phyloP scores from a whole-genome alignment of 2,329 filamentous ascomycete genomes.

The Diaporthe citriasiana region DNA sequence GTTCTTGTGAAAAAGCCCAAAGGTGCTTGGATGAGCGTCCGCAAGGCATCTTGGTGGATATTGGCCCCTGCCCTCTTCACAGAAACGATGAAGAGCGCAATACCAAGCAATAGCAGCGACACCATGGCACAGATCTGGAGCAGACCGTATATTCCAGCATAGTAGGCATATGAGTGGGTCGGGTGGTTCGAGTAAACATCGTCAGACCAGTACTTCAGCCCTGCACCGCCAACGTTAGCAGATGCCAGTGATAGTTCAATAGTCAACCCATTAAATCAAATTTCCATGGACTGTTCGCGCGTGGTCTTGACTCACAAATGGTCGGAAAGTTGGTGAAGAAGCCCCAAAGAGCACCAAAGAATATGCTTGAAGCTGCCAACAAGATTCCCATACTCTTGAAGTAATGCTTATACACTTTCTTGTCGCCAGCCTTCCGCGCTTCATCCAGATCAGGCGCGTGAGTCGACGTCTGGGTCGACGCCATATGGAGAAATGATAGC shows the following conservation, averaged over 20 bases:
- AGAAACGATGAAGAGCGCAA: slow-evolving; percentile 45
- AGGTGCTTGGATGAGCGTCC: slow-evolving; percentile 55
- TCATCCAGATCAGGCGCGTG: background rate
- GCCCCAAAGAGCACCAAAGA: slow-evolving; percentile 47
- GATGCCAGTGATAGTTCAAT: background rate
- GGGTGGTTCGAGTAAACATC: slow-evolving; percentile 35
- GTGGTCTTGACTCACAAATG: slow-evolving; percentile 49
- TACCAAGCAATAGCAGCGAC: slow-evolving; percentile 42
- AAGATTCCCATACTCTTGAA: slow-evolving; percentile 48
- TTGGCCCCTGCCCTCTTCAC: slow-evolving; percentile 50
- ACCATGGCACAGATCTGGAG: slow-evolving; percentile 44
- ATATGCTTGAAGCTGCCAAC: slow-evolving; percentile 38
- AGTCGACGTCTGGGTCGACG: background rate
- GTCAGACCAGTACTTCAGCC: slow-evolving; percentile 51
- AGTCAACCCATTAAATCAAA: no score
- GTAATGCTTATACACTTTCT: slow-evolving; percentile 54
- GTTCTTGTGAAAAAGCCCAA: slow-evolving; percentile 58
- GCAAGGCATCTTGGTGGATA: slow-evolving; percentile 53
- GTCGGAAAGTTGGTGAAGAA: slow-evolving; percentile 50
- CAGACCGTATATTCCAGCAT: slow-evolving; percentile 46
- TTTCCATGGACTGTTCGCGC: no score
- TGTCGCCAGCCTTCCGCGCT: slow-evolving; percentile 30
- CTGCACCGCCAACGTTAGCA: slow-evolving; percentile 38
- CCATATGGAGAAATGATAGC: slow-evolving; percentile 40
- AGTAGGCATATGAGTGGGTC: slow-evolving; percentile 45